Conservation (phyloP, 768 basidiomycete genomes). For the Arthromyces matolae region DNA sequence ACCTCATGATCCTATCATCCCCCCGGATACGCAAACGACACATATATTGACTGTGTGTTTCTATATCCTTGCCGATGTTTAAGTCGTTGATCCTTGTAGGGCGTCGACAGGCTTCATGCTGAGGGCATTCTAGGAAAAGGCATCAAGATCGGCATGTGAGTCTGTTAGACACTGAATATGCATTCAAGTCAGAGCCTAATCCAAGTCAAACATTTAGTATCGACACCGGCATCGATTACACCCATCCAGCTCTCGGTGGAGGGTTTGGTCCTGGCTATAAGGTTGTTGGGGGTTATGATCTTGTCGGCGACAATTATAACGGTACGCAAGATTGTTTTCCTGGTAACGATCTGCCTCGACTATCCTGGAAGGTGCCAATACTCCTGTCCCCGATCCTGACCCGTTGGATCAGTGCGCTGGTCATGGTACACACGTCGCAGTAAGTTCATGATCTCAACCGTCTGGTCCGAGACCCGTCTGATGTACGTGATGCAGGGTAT, state of each 20-base stretch:
- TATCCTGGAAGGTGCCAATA: constrained; percentile 34
- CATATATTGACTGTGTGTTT: constrained; percentile 50
- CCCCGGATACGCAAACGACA: constrained; percentile 45
- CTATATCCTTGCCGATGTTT: background rate
- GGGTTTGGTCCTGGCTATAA: constrained; percentile 53
- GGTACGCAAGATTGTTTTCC: constrained; percentile 24
- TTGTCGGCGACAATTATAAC: constrained; percentile 53
- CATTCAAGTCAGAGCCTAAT: background rate
- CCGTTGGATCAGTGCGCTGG: constrained; percentile 51
- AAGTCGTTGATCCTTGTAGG: constrained; percentile 27
- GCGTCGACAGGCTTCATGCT: constrained; percentile 64
- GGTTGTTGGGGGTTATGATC: constrained; percentile 50
- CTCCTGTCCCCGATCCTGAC: constrained; percentile 46
- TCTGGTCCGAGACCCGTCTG: background rate
- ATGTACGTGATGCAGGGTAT: constrained; percentile 42
- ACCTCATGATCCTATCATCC: constrained; percentile 37
- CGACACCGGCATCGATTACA: constrained; percentile 56
- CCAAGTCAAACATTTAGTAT: constrained; percentile 31
- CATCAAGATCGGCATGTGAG: constrained; percentile 64
- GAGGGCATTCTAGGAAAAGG: constrained; percentile 59
- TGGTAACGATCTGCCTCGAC: background rate
- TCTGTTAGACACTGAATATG: background rate
- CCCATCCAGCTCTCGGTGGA: constrained; percentile 51
- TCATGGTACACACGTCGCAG: constrained; percentile 57
- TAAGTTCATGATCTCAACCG: constrained; percentile 17